A percentile compares a stretch with the other conserved stretches of the same genome.
phyloP scores from a whole-genome alignment of 179 eudicot genomes.

The Vitellaria paradoxa region DNA sequence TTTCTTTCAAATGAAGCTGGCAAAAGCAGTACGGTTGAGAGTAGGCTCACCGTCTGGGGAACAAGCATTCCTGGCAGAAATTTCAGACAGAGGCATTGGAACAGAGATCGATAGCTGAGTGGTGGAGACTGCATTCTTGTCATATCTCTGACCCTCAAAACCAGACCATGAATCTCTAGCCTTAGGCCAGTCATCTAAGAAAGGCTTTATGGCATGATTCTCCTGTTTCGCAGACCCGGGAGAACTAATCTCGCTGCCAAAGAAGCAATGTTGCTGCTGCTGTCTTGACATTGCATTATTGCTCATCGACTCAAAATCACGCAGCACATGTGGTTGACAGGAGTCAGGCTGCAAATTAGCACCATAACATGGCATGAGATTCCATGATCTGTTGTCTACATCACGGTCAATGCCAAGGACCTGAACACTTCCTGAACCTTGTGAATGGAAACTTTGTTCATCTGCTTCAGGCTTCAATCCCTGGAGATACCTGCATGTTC shows the following conservation, averaged over 20 bases:
- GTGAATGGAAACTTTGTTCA: constrained; percentile 31
- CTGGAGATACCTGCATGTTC: constrained; percentile 34
- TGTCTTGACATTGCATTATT: constrained; percentile 30
- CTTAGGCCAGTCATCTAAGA: constrained; percentile 48
- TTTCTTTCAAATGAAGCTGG: background rate
- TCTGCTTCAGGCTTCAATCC: constrained; percentile 35
- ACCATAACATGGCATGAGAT: constrained; percentile 31
- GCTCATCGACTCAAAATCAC: constrained; percentile 25
- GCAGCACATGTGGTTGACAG: constrained; percentile 18
- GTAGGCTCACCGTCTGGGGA: constrained; percentile 31
- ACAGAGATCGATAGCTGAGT: constrained; percentile 48
- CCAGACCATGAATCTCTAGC: constrained; percentile 41
- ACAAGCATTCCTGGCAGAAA: constrained; percentile 26
- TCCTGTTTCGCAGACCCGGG: constrained; percentile 32
- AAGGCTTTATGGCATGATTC: constrained; percentile 36
- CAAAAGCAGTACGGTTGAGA: background rate
- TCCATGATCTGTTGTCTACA: constrained; percentile 30
- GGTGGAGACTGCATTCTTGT: constrained; percentile 38
- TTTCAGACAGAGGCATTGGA: constrained; percentile 27
- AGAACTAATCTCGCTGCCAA: constrained; percentile 35
- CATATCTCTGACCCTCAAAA: constrained; percentile 33
- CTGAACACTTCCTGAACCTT: constrained; percentile 29
- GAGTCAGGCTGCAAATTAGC: constrained; percentile 23
- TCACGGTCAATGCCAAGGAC: constrained; percentile 25
- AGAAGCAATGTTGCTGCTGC: constrained; percentile 43